Conservation (phyloP, 768 basidiomycete species). For the Tephrocybe sp. region DNA sequence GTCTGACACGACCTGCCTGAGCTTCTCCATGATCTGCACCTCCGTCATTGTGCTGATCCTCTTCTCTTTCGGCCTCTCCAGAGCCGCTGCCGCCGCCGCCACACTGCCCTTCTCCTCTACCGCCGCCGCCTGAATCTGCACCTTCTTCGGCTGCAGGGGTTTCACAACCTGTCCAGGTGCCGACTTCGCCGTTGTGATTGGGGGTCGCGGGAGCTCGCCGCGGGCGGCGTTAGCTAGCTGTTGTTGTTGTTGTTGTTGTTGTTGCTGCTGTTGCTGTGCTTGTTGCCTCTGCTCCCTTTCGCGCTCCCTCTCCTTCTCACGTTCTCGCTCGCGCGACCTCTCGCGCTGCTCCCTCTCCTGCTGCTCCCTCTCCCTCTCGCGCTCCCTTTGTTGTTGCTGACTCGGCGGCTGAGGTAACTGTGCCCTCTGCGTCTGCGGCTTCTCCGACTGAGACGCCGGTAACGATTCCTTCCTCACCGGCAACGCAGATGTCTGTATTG, state of each 20-base stretch:
- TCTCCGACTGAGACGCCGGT: slow-evolving; percentile 25
- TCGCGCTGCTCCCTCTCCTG: slow-evolving; percentile 18
- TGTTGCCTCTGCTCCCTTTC: slow-evolving; percentile 5
- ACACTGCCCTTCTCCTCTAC: slow-evolving; percentile 47
- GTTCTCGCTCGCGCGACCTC: slow-evolving; percentile 20
- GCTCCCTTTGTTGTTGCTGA: slow-evolving; percentile 36
- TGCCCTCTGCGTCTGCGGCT: slow-evolving; percentile 7
- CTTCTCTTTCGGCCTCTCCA: slow-evolving; percentile 79
- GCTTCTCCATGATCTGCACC: slow-evolving; percentile 97
- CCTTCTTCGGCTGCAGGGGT: slow-evolving; percentile 70
- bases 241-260: slow-evolving; percentile 17
- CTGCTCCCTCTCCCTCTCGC: slow-evolving; percentile 8
- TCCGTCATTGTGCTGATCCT: slow-evolving; percentile 96
- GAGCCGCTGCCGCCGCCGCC: slow-evolving; percentile 68
- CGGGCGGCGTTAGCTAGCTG: slow-evolving; percentile 19
- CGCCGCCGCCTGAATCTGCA: slow-evolving; percentile 54
- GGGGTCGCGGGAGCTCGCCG: slow-evolving; percentile 30
- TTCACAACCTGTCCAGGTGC: slow-evolving; percentile 55
- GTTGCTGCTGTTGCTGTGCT: slow-evolving; percentile 20
- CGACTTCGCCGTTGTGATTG: slow-evolving; percentile 41
- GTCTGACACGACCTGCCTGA: slow-evolving; percentile 80
- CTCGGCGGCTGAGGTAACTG: slow-evolving; percentile 21
- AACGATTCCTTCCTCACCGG: slow-evolving; percentile 54
- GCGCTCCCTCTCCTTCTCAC: slow-evolving; percentile 32
- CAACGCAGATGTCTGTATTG: slow-evolving; percentile 25